These are phyloP conservation scores for Penicillium sp. DNA, from an alignment of 2,329 filamentous ascomycete species.

Conservation along the genomic window DNA sequence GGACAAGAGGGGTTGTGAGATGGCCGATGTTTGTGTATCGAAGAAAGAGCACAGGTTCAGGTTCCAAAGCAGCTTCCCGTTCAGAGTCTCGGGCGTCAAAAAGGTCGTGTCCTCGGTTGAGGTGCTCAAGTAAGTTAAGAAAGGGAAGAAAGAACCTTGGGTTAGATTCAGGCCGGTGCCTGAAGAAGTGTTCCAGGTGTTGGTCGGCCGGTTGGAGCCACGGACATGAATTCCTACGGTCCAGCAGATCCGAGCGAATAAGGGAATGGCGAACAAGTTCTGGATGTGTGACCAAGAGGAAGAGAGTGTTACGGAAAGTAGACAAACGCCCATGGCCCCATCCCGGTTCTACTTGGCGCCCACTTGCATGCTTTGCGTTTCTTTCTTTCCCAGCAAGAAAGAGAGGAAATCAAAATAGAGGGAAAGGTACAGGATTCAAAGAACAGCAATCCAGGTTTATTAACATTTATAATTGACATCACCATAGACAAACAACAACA, in stretches of 20 bases:
- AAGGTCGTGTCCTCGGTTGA: not conserved
- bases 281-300: conserved; percentile 6
- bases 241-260: conserved; percentile 29
- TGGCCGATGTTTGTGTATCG: not conserved
- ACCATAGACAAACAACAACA: not conserved
- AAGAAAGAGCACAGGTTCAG: not conserved
- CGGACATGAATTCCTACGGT: conserved; percentile 29
- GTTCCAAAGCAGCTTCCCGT: not conserved
- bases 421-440: not conserved
- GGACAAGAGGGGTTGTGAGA: not conserved
- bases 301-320: not conserved
- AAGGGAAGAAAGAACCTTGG: conserved; percentile 16
- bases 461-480: too few species aligned
- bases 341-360: not conserved
- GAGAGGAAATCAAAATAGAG: not conserved
- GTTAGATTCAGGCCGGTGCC: conserved; percentile 17
- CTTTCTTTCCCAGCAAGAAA: not conserved
- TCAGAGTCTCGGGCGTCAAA: conserved; percentile 12
- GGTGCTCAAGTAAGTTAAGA: not conserved
- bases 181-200: conserved; percentile 20
- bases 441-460: not conserved
- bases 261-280: not conserved
- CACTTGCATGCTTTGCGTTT: not conserved
- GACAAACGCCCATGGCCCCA: conserved; percentile 6
- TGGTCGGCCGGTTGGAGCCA: conserved; percentile 20